Evolutionary conservation across 2,329 filamentous ascomycete species (phyloP).

Genomic region (Trichocomaceae sp.): DNA sequence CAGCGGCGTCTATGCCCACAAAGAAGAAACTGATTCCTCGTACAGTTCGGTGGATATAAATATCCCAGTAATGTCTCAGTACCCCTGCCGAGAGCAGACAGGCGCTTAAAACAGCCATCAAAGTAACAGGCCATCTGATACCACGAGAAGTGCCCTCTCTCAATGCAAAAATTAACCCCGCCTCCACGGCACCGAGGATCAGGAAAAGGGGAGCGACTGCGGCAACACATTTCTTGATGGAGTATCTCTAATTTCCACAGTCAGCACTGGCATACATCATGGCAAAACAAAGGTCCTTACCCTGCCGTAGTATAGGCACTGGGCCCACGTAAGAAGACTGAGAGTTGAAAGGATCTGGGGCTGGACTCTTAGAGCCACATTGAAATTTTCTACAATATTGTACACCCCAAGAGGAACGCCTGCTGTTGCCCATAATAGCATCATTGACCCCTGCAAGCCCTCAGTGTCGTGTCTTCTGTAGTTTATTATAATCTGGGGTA

Average conservation of each 20-base stretch:
- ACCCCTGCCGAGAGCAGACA: slow-evolving; percentile 59
- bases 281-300: slow-evolving; percentile 10
- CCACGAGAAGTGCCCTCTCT: slow-evolving; percentile 40
- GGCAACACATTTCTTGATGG: slow-evolving; percentile 42
- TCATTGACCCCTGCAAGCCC: slow-evolving; percentile 63
- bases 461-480: slow-evolving; percentile 59
- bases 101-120: slow-evolving; percentile 63
- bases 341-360: slow-evolving; percentile 49
- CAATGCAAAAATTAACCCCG: slow-evolving; percentile 53
- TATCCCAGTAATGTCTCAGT: slow-evolving; percentile 62
- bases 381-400: slow-evolving; percentile 50
- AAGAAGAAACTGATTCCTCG: slow-evolving; percentile 67
- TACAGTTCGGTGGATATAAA: slow-evolving; percentile 59
- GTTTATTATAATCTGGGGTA: slow-evolving; percentile 65
- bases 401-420: slow-evolving; percentile 61
- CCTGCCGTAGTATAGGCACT: slow-evolving; percentile 48
- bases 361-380: slow-evolving; percentile 48
- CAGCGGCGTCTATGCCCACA: slow-evolving; percentile 61
- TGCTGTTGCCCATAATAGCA: slow-evolving; percentile 61
- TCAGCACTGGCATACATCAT: background rate
- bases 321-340: slow-evolving; percentile 46
- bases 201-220: slow-evolving; percentile 48
- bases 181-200: slow-evolving; percentile 55
- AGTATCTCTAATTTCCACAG: slow-evolving; percentile 43
- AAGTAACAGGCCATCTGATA: slow-evolving; percentile 54